phyloP scores from a whole-genome alignment of 257 asterid species.

The Lantana camara region DNA sequence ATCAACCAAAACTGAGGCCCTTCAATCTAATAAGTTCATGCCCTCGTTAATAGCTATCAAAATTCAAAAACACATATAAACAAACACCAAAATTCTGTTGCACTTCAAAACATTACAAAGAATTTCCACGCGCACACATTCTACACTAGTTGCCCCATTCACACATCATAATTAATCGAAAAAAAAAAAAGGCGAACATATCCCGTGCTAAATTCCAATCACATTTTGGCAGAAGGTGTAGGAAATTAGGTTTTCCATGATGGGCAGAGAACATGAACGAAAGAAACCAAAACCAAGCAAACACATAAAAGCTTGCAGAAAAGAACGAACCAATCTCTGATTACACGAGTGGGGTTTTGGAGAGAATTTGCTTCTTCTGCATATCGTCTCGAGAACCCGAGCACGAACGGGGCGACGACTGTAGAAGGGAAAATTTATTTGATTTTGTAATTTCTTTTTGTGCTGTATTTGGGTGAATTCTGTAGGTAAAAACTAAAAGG shows the following conservation, averaged over 20 bases:
- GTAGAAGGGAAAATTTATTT: slow-evolving; percentile 10
- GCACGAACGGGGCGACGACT: slow-evolving; percentile 11
- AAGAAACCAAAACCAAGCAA: neutral
- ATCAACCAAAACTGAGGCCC: neutral
- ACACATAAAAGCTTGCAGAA: slow-evolving; percentile 1
- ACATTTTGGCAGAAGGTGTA: slow-evolving; percentile 12
- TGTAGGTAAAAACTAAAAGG: slow-evolving; percentile 9
- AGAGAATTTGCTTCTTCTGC: slow-evolving; percentile 29
- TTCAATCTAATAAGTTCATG: slow-evolving; percentile 9
- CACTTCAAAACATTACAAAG: neutral
- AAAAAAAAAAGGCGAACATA: neutral
- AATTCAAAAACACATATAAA: neutral
- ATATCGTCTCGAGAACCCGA: slow-evolving; percentile 13
- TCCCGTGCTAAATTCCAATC: neutral
- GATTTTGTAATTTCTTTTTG: neutral
- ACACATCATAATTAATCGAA: neutral
- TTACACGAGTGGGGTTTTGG: slow-evolving; percentile 11
- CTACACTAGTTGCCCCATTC: neutral
- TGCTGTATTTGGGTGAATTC: too few relatives aligned
- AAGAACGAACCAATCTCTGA: slow-evolving; percentile 21
- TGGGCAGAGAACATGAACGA: neutral
- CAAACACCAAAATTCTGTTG: neutral
- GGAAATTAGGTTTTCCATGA: slow-evolving; percentile 19
- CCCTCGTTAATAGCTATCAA: slow-evolving; percentile 26
- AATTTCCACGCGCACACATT: slow-evolving; percentile 8